A percentile compares a stretch with the other conserved stretches of the same genome.
Evolutionary conservation across 768 basidiomycete species (phyloP).

Genomic region (Leucocoprinus birnbaumii): DNA sequence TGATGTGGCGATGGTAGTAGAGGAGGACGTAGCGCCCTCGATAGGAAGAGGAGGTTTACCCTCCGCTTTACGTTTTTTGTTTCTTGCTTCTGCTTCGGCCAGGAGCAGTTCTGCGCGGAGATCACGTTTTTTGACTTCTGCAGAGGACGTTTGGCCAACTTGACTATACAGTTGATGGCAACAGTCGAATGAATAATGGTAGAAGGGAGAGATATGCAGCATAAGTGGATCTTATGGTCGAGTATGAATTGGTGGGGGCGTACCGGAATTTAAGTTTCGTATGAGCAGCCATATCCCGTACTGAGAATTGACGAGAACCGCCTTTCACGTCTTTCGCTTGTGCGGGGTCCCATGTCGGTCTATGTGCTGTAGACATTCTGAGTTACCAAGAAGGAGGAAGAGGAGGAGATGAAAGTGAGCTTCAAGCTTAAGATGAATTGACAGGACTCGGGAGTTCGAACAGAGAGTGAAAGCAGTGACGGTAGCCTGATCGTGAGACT

Average conservation of each 20-base stretch:
- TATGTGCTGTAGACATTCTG: conserved; percentile 84
- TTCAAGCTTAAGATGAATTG: too few relatives aligned
- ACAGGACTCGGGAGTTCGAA: not conserved
- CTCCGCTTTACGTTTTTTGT: conserved; percentile 91
- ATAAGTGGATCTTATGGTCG: too few relatives aligned
- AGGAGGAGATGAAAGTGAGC: not conserved
- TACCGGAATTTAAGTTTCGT: conserved; percentile 98
- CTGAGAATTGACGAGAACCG: conserved; percentile 89
- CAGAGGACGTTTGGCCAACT: conserved; percentile 81
- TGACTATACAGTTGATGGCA: conserved; percentile 45
- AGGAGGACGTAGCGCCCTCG: conserved; percentile 36
- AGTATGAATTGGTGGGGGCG: conserved; percentile 2
- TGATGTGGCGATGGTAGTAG: too few relatives aligned
- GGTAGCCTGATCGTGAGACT: not conserved
- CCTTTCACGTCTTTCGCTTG: conserved; percentile 91
- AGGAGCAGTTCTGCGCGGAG: conserved; percentile 77
- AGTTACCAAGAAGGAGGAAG: conserved; percentile 8
- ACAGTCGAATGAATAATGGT: not conserved
- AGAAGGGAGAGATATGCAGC: too few relatives aligned
- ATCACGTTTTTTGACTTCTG: conserved; percentile 78
- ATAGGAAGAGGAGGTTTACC: conserved; percentile 54
- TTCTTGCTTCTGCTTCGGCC: conserved; percentile 85
- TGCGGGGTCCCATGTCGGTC: conserved; percentile 97
- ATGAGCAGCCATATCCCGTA: conserved; percentile 90
- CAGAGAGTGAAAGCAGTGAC: not conserved